Evolutionary conservation across 2,329 filamentous ascomycete genomes (phyloP).

Genomic region (Chaetomium strumarium): DNA sequence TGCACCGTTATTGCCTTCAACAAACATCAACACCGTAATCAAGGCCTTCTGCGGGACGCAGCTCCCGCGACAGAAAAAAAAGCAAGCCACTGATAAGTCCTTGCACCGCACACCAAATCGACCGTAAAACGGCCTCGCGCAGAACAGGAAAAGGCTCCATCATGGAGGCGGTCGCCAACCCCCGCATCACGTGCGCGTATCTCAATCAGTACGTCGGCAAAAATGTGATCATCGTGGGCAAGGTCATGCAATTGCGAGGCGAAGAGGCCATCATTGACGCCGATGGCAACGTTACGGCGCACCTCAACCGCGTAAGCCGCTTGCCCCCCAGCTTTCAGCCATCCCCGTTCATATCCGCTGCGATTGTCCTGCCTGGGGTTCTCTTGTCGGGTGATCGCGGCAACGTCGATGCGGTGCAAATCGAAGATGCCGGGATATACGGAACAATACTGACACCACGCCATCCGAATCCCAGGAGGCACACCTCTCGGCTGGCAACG

Average conservation of each 20-base stretch:
- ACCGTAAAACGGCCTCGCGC: neutral
- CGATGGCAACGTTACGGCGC: conserved; percentile 66
- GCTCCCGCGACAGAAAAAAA: too few species aligned
- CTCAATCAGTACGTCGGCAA: conserved; percentile 68
- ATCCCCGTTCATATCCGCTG: neutral
- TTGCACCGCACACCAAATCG: neutral
- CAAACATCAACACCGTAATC: too few species aligned
- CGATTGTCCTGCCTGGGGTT: neutral
- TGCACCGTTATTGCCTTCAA: too few species aligned
- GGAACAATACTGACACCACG: neutral
- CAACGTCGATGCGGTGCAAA: neutral
- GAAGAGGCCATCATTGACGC: conserved; percentile 76
- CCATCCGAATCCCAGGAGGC: conserved; percentile 53
- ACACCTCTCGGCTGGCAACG: conserved; percentile 63
- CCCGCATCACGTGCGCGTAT: conserved; percentile 75
- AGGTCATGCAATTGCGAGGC: conserved; percentile 74
- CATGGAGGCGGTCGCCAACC: conserved; percentile 68
- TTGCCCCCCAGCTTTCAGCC: neutral
- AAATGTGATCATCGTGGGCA: conserved; percentile 80
- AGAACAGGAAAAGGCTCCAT: neutral
- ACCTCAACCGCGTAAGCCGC: conserved; percentile 62
- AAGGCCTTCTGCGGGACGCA: neutral
- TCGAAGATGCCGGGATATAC: neutral
- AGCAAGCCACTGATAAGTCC: neutral
- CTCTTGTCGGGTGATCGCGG: neutral